These are phyloP conservation scores for Hemerocallis citrina DNA, from an alignment of 106 monocot species.

Conservation along the genomic window DNA sequence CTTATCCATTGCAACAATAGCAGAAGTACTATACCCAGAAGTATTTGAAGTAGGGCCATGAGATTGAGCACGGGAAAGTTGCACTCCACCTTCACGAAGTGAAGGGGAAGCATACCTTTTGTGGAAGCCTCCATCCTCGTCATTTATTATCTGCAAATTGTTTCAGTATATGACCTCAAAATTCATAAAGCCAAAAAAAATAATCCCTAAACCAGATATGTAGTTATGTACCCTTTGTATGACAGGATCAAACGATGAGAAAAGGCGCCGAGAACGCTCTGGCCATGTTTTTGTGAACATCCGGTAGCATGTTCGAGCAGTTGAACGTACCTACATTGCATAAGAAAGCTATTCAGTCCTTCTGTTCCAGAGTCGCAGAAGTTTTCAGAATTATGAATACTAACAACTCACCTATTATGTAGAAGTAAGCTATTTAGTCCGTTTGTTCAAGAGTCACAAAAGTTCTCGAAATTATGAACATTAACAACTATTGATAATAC, in stretches of 20 bases:
- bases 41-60: conserved; percentile 28
- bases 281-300: conserved; percentile 99
- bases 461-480: too few relatives aligned
- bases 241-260: conserved; percentile 81
- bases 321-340: conserved; percentile 66
- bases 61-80: conserved; percentile 38
- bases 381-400: too few relatives aligned
- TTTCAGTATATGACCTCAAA: background rate
- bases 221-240: conserved; percentile 82
- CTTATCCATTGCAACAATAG: conserved; percentile 93
- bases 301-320: conserved; percentile 84
- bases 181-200: background rate
- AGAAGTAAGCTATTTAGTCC: too few relatives aligned
- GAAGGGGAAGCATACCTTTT: conserved; percentile 95
- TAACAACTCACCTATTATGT: too few relatives aligned
- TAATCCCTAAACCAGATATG: background rate
- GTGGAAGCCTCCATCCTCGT: conserved; percentile 96
- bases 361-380: too few relatives aligned
- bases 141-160: conserved; percentile 63
- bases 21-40: conserved; percentile 88
- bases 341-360: conserved; percentile 3
- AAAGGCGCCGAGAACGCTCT: conserved; percentile 81
- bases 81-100: conserved; percentile 68
- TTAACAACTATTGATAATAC: too few relatives aligned
- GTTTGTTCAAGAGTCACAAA: too few relatives aligned